These are phyloP conservation scores for Pontederia crassipes DNA, from an alignment of 176 grass and related monocot genomes.

Conservation along the genomic window DNA sequence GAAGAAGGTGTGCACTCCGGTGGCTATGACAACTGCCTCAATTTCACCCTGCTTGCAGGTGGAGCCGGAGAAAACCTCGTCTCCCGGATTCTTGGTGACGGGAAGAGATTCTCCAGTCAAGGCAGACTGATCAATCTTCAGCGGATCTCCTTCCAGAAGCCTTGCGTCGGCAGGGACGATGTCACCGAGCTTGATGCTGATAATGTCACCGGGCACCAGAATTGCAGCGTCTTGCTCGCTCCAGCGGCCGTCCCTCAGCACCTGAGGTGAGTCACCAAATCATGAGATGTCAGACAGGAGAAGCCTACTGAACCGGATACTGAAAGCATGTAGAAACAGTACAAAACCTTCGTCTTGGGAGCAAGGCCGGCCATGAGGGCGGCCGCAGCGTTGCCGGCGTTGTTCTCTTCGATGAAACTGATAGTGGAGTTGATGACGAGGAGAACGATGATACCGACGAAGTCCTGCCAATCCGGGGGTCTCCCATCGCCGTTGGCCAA, in stretches of 20 bases:
- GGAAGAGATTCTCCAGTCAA: slow-evolving; percentile 81
- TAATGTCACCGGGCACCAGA: slow-evolving; percentile 81
- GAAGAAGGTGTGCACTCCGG: slow-evolving; percentile 94
- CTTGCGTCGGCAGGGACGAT: slow-evolving; percentile 74
- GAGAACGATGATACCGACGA: slow-evolving; percentile 70
- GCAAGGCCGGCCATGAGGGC: slow-evolving; percentile 90
- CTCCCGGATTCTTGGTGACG: slow-evolving; percentile 53
- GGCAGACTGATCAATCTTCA: slow-evolving; percentile 93
- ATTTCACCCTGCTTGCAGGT: slow-evolving; percentile 97
- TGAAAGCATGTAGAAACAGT: not conserved
- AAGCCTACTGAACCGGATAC: not conserved
- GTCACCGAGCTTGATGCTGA: slow-evolving; percentile 83
- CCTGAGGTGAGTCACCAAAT: slow-evolving; percentile 17
- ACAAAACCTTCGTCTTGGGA: slow-evolving; percentile 50
- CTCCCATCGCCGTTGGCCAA: slow-evolving; percentile 54
- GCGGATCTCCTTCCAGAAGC: slow-evolving; percentile 62
- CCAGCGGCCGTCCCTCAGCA: slow-evolving; percentile 70
- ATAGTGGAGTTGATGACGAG: slow-evolving; percentile 76
- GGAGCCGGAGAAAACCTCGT: slow-evolving; percentile 74
- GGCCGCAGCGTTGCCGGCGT: slow-evolving; percentile 70
- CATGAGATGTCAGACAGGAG: too few species aligned
- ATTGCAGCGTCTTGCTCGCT: slow-evolving; percentile 56
- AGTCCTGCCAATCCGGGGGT: slow-evolving; percentile 97
- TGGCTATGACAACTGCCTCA: slow-evolving; percentile 76
- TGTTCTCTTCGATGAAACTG: slow-evolving; percentile 70